Evolutionary conservation across 2,329 filamentous ascomycete genomes (phyloP).

Genomic region (Graphilbum ipis-grandicollis): DNA sequence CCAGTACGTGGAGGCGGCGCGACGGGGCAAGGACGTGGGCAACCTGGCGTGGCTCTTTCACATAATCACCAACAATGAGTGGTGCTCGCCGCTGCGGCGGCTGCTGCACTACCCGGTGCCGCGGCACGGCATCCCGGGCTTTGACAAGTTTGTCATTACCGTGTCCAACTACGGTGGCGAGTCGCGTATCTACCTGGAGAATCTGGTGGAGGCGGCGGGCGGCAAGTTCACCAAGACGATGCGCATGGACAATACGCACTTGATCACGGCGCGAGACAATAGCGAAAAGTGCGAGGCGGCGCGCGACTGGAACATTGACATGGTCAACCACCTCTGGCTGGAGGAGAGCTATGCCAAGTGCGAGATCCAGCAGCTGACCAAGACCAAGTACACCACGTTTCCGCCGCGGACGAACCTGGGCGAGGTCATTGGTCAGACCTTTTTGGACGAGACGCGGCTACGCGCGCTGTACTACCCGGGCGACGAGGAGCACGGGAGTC

Average conservation of each 20-base stretch:
- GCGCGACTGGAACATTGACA: slow-evolving; percentile 75
- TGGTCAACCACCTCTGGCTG: slow-evolving; percentile 91
- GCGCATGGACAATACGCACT: slow-evolving; percentile 87
- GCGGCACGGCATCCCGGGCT: slow-evolving; percentile 59
- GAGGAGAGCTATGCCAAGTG: slow-evolving; percentile 94
- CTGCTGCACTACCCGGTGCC: slow-evolving; percentile 84
- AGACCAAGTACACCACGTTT: slow-evolving; percentile 69
- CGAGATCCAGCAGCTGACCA: slow-evolving; percentile 53
- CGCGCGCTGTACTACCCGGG: slow-evolving; percentile 53
- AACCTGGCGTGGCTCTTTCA: slow-evolving; percentile 91
- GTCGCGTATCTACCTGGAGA: slow-evolving; percentile 82
- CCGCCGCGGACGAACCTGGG: slow-evolving; percentile 79
- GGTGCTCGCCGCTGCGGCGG: slow-evolving; percentile 69
- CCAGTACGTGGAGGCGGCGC: slow-evolving; percentile 62
- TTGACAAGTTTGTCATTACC: slow-evolving; percentile 61
- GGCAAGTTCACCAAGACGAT: slow-evolving; percentile 89
- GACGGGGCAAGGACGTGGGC: slow-evolving; percentile 65
- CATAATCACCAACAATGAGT: slow-evolving; percentile 73
- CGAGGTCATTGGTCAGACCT: slow-evolving; percentile 81
- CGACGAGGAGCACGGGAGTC: too few species aligned
- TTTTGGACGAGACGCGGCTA: slow-evolving; percentile 47
- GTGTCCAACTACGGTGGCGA: slow-evolving; percentile 95
- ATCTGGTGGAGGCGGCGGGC: slow-evolving; percentile 67
- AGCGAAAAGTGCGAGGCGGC: slow-evolving; percentile 92
- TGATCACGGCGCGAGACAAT: slow-evolving; percentile 74